phyloP scores from a whole-genome alignment of 371 early-diverging fungal genomes.

The Actinomortierella wolfii region DNA sequence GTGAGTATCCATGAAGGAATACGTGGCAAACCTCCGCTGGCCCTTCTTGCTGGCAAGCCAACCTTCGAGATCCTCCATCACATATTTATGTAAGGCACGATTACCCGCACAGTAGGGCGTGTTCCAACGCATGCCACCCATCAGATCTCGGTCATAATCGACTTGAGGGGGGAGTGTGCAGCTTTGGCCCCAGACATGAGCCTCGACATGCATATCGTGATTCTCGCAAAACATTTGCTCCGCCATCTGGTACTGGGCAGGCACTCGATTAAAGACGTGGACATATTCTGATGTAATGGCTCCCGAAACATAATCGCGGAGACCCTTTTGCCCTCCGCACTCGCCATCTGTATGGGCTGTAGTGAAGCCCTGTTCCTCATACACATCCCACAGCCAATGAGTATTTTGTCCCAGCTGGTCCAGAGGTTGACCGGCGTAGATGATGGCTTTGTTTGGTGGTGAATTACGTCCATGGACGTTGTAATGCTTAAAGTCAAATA shows the following conservation, averaged over 20 bases:
- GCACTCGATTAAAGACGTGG: constrained; percentile 12
- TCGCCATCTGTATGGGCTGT: constrained; percentile 47
- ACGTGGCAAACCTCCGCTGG: constrained; percentile 32
- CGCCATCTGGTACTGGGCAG: constrained; percentile 41
- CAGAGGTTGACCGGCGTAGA: constrained; percentile 43
- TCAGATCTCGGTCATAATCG: constrained; percentile 19
- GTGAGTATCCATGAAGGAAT: constrained; percentile 46
- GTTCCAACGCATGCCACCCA: constrained; percentile 39
- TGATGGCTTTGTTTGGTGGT: constrained; percentile 43
- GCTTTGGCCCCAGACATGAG: constrained; percentile 26
- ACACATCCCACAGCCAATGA: constrained; percentile 48
- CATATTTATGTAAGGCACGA: constrained; percentile 33
- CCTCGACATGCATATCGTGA: constrained; percentile 33
- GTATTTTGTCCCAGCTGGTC: constrained; percentile 21
- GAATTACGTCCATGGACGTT: constrained; percentile 46
- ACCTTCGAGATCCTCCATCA: constrained; percentile 38
- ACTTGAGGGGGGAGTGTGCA: constrained; percentile 18
- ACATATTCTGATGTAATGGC: constrained; percentile 36
- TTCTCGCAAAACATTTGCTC: constrained; percentile 34
- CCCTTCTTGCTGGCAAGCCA: constrained; percentile 31
- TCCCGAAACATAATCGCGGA: constrained; percentile 25
- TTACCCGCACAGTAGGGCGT: constrained; percentile 46
- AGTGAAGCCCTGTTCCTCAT: constrained; percentile 43
- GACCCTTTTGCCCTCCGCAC: constrained; percentile 33
- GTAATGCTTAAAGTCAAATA: constrained; percentile 37